Evolutionary conservation across 1,139 yeast species (phyloP).

Genomic region (Geotrichum armillariae): DNA sequence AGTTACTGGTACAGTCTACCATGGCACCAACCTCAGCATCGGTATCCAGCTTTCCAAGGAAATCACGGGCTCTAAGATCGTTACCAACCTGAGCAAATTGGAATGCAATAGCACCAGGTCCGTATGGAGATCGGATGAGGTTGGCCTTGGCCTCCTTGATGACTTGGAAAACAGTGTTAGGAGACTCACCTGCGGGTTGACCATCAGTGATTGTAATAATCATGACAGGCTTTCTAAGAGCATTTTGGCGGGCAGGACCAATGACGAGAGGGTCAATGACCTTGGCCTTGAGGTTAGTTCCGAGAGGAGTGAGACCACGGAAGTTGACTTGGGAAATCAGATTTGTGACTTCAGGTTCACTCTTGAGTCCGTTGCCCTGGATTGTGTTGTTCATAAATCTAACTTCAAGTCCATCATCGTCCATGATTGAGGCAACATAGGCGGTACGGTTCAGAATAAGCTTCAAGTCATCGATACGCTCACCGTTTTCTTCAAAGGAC

Average conservation of each 20-base stretch:
- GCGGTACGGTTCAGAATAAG: slow-evolving; percentile 37
- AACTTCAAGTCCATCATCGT: slow-evolving; percentile 38
- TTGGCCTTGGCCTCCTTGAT: slow-evolving; percentile 34
- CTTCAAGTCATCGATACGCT: slow-evolving; percentile 39
- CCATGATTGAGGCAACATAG: slow-evolving; percentile 37
- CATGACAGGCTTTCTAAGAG: slow-evolving; percentile 36
- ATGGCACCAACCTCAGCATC: slow-evolving; percentile 37
- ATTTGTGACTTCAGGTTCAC: slow-evolving; percentile 33
- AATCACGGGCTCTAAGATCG: slow-evolving; percentile 38
- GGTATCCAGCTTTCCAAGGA: slow-evolving; percentile 34
- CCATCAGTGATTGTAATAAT: slow-evolving; percentile 39
- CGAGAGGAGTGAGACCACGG: slow-evolving; percentile 39
- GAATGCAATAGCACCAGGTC: slow-evolving; percentile 38
- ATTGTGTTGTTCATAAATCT: slow-evolving; percentile 37
- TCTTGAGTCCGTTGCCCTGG: slow-evolving; percentile 33
- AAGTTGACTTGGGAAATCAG: slow-evolving; percentile 33
- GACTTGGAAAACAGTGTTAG: slow-evolving; percentile 32
- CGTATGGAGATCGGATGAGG: slow-evolving; percentile 31
- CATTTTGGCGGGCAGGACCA: slow-evolving; percentile 32
- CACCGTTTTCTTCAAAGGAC: slow-evolving; percentile 41
- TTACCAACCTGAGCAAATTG: slow-evolving; percentile 41
- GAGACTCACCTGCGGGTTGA: slow-evolving; percentile 38
- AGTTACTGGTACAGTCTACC: slow-evolving; percentile 40
- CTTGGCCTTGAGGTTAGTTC: slow-evolving; percentile 33
- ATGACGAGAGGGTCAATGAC: slow-evolving; percentile 37